Base-by-base conservation (phyloP, 371 early-diverging fungal species). In the Rhizomucor pusillus region DNA sequence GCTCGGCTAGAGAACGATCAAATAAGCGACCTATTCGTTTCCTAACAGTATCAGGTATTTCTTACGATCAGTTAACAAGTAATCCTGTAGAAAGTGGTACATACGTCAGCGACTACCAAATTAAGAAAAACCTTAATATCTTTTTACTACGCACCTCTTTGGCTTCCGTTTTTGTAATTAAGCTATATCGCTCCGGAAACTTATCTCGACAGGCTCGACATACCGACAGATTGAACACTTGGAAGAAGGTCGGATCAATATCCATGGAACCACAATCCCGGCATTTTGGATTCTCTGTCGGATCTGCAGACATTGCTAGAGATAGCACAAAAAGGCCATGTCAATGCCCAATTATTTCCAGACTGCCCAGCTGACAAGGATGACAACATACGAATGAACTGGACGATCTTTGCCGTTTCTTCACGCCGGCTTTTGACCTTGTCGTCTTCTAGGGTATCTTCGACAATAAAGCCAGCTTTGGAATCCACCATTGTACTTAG, bases 141-240 rank as follows among this genome's bases (percentile, higher is more conserved):
- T 19, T 25, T 19, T 46, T 13, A 19, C 18, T 23, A 5, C 47
- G 13, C 47, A 76, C 86, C 66, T 87, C 82, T 57, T 83, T 88
- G 34, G 88, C 90, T 62, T 97, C 97, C 4, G 97, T 94, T 63
- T 97, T 97, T n/a, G 95, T 97, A 47, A 95, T 74, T 45, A 97
- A 79, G 34, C 89, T 86, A 59, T 94, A 97, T 55, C 90, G 88
- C 22, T 96, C 95, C 0, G 92, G 88, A 18, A 75, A 71, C 7
- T 68, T 60, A 18, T 89, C 87, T 52, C 82, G 83, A 62, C 97
- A 96, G 16, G 60, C 62, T 23, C 76, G 59, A 65, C 97, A 97
- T 22, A 95, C 91, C 19, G 56, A 54, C 11, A 88, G 69, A 29
- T 78, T 69, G 65, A 89, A 95, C 50, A 91, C 75, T 41, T 81